Base-by-base conservation (phyloP, 805 yeast genomes). In the Nakazawaea wickerhamii region DNA sequence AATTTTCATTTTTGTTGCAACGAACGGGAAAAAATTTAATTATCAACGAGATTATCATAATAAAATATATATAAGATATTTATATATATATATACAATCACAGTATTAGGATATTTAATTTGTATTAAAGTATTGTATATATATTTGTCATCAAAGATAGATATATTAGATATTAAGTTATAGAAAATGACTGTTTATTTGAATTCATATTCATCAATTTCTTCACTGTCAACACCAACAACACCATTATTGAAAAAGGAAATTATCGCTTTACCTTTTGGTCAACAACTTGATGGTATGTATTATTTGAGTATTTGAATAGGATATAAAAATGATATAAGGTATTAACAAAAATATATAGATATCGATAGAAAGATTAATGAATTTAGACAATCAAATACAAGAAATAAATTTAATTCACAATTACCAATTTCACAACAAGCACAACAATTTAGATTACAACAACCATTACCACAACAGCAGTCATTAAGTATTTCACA, bases 201-300 rank as follows among this genome's bases (percentile, higher is more conserved):
- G 13, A 14, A 6, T 15, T 14, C 11, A 17, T 6, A 17, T 17
- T 19, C 22, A 20, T 26, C 38, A 13, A 40, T 26, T 7, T 26
- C 38, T 14, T 34, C 39, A 18, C 17, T 28, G n/a, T 23, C 38
- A 14, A 23, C 37, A 34, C 20, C 36, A 9, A 11, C 38, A 5
- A 23, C 38, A 19, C 21, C 30, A 14, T 35, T 17, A 7, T 5
- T n/a, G 14, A 23, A 32, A 13, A 32, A 27, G 11, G 34, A 36
- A 19, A 19, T 32, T 15, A 27, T 30, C 7, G 32, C 41, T 23
- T 25, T 33, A 7, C 45, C 45, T 10, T 43, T 43, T 33, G 20
- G 17, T 10, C 45, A 43, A 26, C 45, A 43, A 23, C 28, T 43
- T 37, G 45, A 43, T 27, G 45, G 45, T 42, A 26, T 19, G 45